These are phyloP conservation scores for Silybum marianum DNA, from an alignment of 129 eudicot species.

Conservation along the genomic window DNA sequence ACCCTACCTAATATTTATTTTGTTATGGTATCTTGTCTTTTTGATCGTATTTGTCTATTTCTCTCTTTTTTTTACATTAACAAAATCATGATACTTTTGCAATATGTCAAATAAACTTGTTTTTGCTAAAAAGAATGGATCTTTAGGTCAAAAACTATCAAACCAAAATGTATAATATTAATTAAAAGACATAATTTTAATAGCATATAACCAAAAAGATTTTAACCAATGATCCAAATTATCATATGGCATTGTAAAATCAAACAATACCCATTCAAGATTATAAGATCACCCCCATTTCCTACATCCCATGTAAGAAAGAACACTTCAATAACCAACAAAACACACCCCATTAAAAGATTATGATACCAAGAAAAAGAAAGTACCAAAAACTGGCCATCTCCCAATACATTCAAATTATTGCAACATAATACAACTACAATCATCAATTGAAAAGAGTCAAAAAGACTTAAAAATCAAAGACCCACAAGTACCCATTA, in stretches of 20 bases:
- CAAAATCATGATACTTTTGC: neutral
- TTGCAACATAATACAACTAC: slow-evolving; percentile 2
- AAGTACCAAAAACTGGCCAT: neutral
- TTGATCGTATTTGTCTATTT: neutral
- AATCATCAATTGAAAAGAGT: neutral
- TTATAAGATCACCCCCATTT: neutral
- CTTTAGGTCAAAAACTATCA: neutral
- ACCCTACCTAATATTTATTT: no score
- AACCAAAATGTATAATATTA: neutral
- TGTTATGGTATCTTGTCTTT: no score
- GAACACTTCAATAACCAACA: neutral
- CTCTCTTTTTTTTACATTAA: neutral
- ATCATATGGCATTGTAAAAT: neutral
- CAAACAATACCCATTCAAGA: neutral
- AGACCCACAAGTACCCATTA: neutral
- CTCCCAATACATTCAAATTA: neutral
- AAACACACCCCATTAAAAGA: neutral
- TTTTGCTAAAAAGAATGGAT: neutral
- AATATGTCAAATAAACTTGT: neutral
- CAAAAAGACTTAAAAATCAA: slow-evolving; percentile 4
- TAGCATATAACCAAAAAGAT: neutral
- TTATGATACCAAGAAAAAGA: neutral
- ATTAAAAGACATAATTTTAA: neutral
- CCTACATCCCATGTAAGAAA: neutral
- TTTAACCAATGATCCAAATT: neutral